Evolutionary conservation across 129 eudicot species (phyloP), one percentile per base, ranked within the genome.

Genomic region (Gnaphalium uliginosum): DNA sequence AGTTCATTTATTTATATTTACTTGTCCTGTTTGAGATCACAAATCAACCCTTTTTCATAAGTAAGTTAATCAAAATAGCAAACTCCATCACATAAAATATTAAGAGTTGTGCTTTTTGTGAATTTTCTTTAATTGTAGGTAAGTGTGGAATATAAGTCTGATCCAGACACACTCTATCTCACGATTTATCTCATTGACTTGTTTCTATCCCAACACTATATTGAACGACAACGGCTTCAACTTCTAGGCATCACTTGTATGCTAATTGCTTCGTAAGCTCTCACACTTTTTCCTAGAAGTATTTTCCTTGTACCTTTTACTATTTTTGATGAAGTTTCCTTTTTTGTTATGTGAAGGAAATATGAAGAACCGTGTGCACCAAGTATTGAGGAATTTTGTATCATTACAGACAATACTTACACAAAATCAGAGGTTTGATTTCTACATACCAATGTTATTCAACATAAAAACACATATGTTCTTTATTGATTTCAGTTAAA

Each of bases 201-300:
- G 58, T 90, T 83, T 88, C 88, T 90, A 48, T 90, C 96, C 46
- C 75, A 77, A 78, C 74, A 86, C 70, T 79, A 76, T 65, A 76
- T 90, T 29, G 91, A 86, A 86, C 87, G 88, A 80, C 90, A 90
- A 82, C 82, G 59, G 68, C 88, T 90, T 78, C 96, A 90, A 77
- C 82, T 90, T 61, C 83, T 90, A 46, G 93, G 93, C 78, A 81
- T 90, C 76, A 88, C 93, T 66, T 90, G 96, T 83, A 88, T 90
- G 96, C 84, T 88, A 51, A 82, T 90, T 78, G 96, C 96, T 67
- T 90, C 96, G 96, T 90, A 90, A 88, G 96, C 70, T 64, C 81
- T 66, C 77, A 33, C 29, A 22, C 71, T 82, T 60, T 37, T 27
- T 19, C 23, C n/a, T 46, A 24, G 22, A 29, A 66, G 21, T 26